phyloP scores from a whole-genome alignment of 257 asterid genomes.

The Salvia hispanica region DNA sequence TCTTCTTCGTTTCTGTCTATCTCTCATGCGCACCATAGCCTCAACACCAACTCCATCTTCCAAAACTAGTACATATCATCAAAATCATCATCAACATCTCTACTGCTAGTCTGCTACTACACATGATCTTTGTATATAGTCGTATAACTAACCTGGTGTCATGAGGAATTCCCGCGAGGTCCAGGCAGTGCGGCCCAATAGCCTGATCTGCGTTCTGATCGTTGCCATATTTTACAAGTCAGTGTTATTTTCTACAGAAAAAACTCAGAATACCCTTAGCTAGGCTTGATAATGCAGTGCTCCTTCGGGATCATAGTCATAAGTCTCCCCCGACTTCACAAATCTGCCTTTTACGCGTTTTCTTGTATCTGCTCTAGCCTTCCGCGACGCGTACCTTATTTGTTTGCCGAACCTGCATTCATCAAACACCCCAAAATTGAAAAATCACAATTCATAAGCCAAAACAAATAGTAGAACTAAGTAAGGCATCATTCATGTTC shows the following conservation, averaged over 20 bases:
- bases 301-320: constrained; percentile 54
- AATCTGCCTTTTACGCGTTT: constrained; percentile 89
- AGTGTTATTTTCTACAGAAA: background rate
- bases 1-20: background rate
- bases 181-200: constrained; percentile 26
- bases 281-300: constrained; percentile 40
- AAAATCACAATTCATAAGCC: background rate
- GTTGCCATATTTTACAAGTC: constrained; percentile 4
- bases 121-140: no score
- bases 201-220: constrained; percentile 30
- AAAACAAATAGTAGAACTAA: no score
- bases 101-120: no score
- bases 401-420: constrained; percentile 75
- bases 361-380: constrained; percentile 92
- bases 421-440: background rate
- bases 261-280: constrained; percentile 25
- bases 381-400: constrained; percentile 88
- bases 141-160: constrained; percentile 30
- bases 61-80: constrained; percentile 14
- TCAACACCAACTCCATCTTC: background rate
- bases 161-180: constrained; percentile 9
- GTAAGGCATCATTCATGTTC: background rate
- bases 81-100: background rate
- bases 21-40: constrained; percentile 1
- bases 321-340: constrained; percentile 77